Base-by-base conservation (phyloP, 331 rosid species). In the Cydonia oblonga region DNA sequence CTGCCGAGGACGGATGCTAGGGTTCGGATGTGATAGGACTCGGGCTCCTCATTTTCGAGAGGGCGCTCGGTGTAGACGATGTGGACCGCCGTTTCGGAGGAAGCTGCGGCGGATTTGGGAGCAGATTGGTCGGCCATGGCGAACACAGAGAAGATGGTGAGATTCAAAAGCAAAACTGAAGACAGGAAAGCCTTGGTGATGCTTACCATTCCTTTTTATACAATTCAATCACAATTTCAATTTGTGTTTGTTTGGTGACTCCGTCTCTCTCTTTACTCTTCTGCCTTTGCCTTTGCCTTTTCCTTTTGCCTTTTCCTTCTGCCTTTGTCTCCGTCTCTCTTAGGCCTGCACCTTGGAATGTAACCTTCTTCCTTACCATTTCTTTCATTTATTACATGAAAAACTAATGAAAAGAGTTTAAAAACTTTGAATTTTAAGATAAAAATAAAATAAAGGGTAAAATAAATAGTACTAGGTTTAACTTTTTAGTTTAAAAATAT, bases 31-130 rank as follows among this genome's bases (percentile, higher is more conserved):
- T 93, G 91, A 69, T 66, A 89, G 22, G 93, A 80, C 85, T 88
- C 96, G 9, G 96, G 87, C 20, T 93, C 96, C 67, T 88, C 90
- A 30, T 75, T 80, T 7, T 70, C 64, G 23, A 78, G 77, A 12
- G 96, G 96, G 22, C 57, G 70, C 81, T 91, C 97, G 4, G 95
- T 88, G 86, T 93, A 93, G 0, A 93, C 74, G 62, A 93, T 93
- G 78, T 89, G 87, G 49, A 89, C 91, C 1, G 89, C 81, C 1
- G 96, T 32, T 30, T 85, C 51, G 19, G 82, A 9, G 1, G 83
- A 20, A 68, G 78, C 75, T 14, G 86, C 68, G 18, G 78, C 97
- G 7, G 96, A 25, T 23, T 59, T 14, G n/a, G 29, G 54, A 49
- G 54, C 20, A 49, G 54, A 49, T 49, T 49, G 9, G 20, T 86